Evolutionary conservation across 257 asterid species (phyloP), one percentile per base, ranked within the genome.

Genomic region (Osmanthus fragrans): DNA sequence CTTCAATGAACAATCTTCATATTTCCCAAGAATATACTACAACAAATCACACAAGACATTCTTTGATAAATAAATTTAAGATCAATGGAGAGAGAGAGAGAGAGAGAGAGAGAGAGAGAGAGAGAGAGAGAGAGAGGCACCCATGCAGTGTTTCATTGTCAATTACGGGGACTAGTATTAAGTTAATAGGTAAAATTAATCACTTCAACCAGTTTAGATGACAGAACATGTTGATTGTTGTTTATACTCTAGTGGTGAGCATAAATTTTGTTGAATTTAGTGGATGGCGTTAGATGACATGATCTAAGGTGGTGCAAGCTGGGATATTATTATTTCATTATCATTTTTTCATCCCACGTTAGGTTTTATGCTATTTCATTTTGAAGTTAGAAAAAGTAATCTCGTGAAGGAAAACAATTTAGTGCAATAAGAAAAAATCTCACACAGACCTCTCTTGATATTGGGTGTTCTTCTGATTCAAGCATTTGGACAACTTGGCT

Each of bases 401-500:
- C 45, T 69, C 29, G 15, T 33, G 47, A 27, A 9, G 9, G 47
- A 36, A 3, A 36, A 2, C 18, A 4, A 6, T n/a, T 27, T 27
- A 15, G 75, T 0, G 23, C 27, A 25, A 27, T 45, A 21, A 64
- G 75, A 71, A 45, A 23, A 23, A 5, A 60, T 60, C 16, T 2
- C 32, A 60, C 75, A 72, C 65, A 16, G 75, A 72, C 75, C 75
- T 72, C 75, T 56, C 77, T 73, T 73, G 70, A 49, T 18, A 73
- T 32, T 11, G 77, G 77, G 34, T 56, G 56, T 73, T 73, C 77
- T 37, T 73, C 77, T 36, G 77, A 73, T 54, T 73, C 77, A 36
- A 73, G 77, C 70, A 73, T 73, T n/a, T 71, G 77, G 25, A 73
- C 77, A 73, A 73, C 77, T 54, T 73, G 77, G 77, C 77, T 58